phyloP scores from a whole-genome alignment of 495 filamentous ascomycete species.

The Daldinia decipiens region DNA sequence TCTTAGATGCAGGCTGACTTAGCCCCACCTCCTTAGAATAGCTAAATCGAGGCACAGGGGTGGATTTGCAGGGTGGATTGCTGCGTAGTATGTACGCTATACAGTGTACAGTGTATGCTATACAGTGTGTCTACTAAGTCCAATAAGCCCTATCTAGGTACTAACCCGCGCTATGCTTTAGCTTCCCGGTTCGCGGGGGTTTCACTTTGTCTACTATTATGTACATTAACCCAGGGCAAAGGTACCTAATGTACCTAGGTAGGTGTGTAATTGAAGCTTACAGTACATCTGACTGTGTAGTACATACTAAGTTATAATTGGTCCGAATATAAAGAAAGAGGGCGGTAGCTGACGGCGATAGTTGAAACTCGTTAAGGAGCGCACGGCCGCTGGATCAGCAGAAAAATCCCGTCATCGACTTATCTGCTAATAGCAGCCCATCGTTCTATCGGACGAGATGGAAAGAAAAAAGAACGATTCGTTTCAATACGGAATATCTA shows the following conservation, averaged over 20 bases:
- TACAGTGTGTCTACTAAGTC: neutral
- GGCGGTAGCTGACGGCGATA: constrained; percentile 40
- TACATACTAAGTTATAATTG: constrained; percentile 26
- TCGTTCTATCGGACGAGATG: constrained; percentile 36
- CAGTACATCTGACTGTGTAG: constrained; percentile 24
- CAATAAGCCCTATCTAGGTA: neutral
- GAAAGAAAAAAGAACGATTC: constrained; percentile 27
- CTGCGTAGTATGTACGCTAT: neutral
- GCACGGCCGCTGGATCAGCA: constrained; percentile 38
- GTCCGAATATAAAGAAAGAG: constrained; percentile 17
- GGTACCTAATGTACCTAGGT: too few relatives aligned
- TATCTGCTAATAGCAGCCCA: constrained; percentile 14
- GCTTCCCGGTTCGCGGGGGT: constrained; percentile 19
- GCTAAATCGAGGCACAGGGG: constrained; percentile 15
- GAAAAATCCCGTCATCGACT: constrained; percentile 34
- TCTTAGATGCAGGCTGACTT: constrained; percentile 40
- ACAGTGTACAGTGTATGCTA: neutral
- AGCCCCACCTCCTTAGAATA: constrained; percentile 42
- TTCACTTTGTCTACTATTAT: constrained; percentile 25
- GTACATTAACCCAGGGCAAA: constrained; percentile 3
- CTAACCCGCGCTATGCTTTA: constrained; percentile 6
- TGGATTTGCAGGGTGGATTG: constrained; percentile 3
- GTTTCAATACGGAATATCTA: constrained; percentile 5
- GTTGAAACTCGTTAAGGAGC: constrained; percentile 40
- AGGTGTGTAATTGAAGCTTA: neutral